Base-by-base conservation (phyloP, 768 basidiomycete species). In the Lyophyllum atratum region DNA sequence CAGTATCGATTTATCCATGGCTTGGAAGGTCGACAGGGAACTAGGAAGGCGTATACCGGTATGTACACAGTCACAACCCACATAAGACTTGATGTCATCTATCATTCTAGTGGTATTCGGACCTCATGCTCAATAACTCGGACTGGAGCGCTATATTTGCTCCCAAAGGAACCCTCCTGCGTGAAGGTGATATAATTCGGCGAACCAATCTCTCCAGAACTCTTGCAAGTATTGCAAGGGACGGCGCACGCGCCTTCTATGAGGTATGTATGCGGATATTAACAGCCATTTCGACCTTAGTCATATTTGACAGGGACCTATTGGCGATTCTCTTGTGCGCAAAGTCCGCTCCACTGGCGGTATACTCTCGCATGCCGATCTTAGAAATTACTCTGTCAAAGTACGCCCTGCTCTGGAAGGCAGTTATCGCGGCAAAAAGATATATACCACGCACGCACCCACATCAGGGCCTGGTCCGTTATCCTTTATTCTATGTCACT, bases 131-230 rank as follows among this genome's bases (percentile, higher is more conserved):
- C 28, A 75, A 75, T 24, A 75, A 85, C 61, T 81, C 87, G 1
- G 89, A 92, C 58, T 97, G 93, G 93, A 77, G 76, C 19, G 72
- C 80, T n/a, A 80, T 95, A 43, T 98, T 96, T 70, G 90, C 93
- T 12, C 91, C 91, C 0, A 66, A 81, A 15, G 94, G 93, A 25
- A 70, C 69, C 29, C 76, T 96, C 31, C 72, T 94, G 34, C 78
- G 80, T 29, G 84, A 89, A 67, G 95, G 95, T 26, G 89, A 96
- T 22, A 73, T 74, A 10, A 89, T 97, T 51, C 76, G 75, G 45
- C 80, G 94, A 15, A 79, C 78, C 15, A 92, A 91, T 63, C 87
- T 91, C 60, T 90, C 93, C 19, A 79, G 78, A 25, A 96, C 95
- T 2, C 81, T 98, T 33, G 73, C 78, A 8, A 76, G 70, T 10